phyloP scores from a whole-genome alignment of 73 alveolate species.

The Paramecium sexaurelia region DNA sequence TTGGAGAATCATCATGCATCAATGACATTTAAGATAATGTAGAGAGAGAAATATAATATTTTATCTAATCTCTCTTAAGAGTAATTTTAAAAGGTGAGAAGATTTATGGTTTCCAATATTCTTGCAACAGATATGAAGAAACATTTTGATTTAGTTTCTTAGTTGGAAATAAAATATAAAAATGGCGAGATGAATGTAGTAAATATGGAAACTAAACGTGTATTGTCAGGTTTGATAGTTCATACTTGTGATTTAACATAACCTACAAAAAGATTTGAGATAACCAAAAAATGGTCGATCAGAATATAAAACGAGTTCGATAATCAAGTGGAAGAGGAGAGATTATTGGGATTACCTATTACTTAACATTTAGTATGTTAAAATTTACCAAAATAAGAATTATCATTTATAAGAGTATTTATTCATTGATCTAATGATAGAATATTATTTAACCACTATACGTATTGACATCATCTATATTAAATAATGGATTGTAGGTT shows the following conservation, averaged over 20 bases:
- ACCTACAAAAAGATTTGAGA: conserved; percentile 59
- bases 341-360: conserved; percentile 50
- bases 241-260: conserved; percentile 60
- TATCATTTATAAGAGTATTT: conserved; percentile 48
- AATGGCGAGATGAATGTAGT: background rate
- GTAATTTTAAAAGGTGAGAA: conserved; percentile 49
- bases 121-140: conserved; percentile 68
- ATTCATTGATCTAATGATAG: background rate
- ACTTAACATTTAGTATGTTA: conserved; percentile 60
- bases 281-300: conserved; percentile 57
- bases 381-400: conserved; percentile 36
- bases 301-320: conserved; percentile 64
- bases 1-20: conserved; percentile 70
- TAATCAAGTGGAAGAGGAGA: conserved; percentile 62
- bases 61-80: conserved; percentile 57
- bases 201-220: background rate
- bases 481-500: background rate
- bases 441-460: conserved; percentile 7
- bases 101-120: conserved; percentile 48
- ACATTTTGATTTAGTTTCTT: conserved; percentile 47
- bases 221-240: conserved; percentile 54
- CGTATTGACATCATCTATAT: background rate
- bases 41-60: conserved; percentile 65
- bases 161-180: conserved; percentile 51
- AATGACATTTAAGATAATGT: conserved; percentile 56